Base-by-base conservation (phyloP, 2,329 filamentous ascomycete species). In the Penicillium digitatum region DNA sequence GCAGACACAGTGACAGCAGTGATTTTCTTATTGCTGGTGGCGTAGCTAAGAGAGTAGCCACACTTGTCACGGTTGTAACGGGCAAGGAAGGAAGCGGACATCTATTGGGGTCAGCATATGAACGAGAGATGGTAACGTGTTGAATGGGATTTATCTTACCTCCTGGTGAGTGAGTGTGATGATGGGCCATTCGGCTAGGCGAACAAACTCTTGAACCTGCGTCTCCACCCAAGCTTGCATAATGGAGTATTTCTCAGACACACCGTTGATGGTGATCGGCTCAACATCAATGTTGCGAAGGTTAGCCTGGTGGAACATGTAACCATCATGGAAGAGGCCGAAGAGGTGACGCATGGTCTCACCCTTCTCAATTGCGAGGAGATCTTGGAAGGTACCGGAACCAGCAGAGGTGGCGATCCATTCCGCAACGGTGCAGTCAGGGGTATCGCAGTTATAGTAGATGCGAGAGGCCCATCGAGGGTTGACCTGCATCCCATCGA, bases 281-380 rank as follows among this genome's bases (percentile, higher is more conserved):
- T 70, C 67, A 48, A 78, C 75, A 50, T 81, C 82, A 3, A 72
- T 71, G 42, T 80, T 78, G 52, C 82, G 79, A 56, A 82, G 64
- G 65, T 87, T 86, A 54, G 82, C 82, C 71, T 86, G 83, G 68
- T 87, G 84, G 75, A 86, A 84, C 82, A 85, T 85, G 74, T 79
- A 84, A 27, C 76, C 72, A 47, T 83, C 82, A 59, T 78, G 79
- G 58, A 79, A 78, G 6, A 86, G 74, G 12, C 77, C 79, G 35
- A 86, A 75, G 22, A 86, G 71, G 62, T 85, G 79, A 32, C 82
- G 78, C 31, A 80, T 79, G 47, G 82, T 84, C 44, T 80, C 81
- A 5, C 72, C 67, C 48, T 77, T 76, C 48, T 83, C 82, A 37
- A 78, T 71, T 3, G 70, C 68, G 8, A 86, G 71, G 5, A 86